phyloP scores from a whole-genome alignment of 192 early-diverging fungal genomes.

The Backusella circina region DNA sequence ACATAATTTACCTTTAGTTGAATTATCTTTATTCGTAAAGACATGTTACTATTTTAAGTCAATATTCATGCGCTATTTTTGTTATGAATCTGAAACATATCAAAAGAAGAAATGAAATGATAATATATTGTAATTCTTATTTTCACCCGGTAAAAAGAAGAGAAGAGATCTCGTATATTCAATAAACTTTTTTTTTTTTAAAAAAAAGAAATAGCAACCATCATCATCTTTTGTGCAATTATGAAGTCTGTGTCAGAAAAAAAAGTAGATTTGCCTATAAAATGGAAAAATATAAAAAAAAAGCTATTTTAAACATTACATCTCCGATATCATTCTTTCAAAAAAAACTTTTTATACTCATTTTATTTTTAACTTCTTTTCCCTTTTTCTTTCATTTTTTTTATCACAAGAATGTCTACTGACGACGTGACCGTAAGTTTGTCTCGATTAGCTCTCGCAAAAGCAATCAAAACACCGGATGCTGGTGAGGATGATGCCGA shows the following conservation, averaged over 20 bases:
- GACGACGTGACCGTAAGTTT: slow-evolving; percentile 33
- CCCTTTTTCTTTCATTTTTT: background rate
- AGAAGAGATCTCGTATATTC: background rate
- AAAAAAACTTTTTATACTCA: background rate
- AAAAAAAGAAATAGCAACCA: background rate
- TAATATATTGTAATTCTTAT: background rate
- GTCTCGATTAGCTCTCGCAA: slow-evolving; percentile 33
- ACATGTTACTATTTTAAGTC: background rate
- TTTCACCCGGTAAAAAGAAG: background rate
- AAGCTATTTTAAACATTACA: background rate
- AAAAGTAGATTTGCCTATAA: background rate
- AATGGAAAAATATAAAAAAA: background rate
- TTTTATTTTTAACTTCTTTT: slow-evolving; percentile 4
- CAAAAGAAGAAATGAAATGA: background rate
- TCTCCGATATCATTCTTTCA: background rate
- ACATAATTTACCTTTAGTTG: background rate
- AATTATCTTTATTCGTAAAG: background rate
- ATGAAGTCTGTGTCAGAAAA: background rate
- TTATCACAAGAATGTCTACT: slow-evolving; percentile 14
- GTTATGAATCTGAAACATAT: slow-evolving; percentile 5
- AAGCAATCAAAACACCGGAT: slow-evolving; percentile 35
- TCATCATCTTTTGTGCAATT: background rate
- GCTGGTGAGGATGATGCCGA: slow-evolving; percentile 24
- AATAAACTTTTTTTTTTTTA: background rate
- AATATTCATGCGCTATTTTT: slow-evolving; percentile 2